Evolutionary conservation across 116 monocot genomes (phyloP).

Genomic region (Papilionanthe hybrid): DNA sequence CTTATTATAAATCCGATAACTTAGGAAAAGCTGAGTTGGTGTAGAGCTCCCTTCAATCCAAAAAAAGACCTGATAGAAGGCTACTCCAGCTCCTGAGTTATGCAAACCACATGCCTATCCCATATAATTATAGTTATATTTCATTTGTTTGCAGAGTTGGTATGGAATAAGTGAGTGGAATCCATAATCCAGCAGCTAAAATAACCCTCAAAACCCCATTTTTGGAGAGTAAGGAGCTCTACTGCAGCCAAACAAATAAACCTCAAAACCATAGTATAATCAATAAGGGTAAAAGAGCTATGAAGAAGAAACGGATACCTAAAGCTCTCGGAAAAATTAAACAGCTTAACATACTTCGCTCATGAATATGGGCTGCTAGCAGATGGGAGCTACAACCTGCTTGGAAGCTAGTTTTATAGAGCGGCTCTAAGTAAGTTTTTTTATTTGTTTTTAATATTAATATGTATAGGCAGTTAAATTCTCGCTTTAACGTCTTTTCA

Average conservation of each 20-base stretch:
- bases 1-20: too few relatives aligned
- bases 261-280: background rate
- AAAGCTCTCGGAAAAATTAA: too few relatives aligned
- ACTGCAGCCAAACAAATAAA: conserved; percentile 12
- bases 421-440: background rate
- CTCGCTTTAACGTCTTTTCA: background rate
- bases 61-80: conserved; percentile 19
- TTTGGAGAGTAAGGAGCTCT: conserved; percentile 58
- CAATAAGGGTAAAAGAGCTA: background rate
- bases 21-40: background rate
- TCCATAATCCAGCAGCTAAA: conserved; percentile 62
- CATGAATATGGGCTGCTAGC: background rate
- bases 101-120: conserved; percentile 48
- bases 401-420: background rate
- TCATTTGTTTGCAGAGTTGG: background rate
- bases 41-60: conserved; percentile 65
- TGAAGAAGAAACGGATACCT: too few relatives aligned
- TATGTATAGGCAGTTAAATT: background rate
- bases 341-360: too few relatives aligned
- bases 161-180: conserved; percentile 53
- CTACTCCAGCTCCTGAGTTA: conserved; percentile 32
- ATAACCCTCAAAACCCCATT: conserved; percentile 22
- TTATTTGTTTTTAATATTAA: background rate
- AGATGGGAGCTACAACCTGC: background rate
- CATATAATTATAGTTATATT: conserved; percentile 3